Percentiles rank a stretch among this genome's conserved stretches.
phyloP scores from a whole-genome alignment of 2,329 filamentous ascomycete genomes.

The Cadophora sp. region DNA sequence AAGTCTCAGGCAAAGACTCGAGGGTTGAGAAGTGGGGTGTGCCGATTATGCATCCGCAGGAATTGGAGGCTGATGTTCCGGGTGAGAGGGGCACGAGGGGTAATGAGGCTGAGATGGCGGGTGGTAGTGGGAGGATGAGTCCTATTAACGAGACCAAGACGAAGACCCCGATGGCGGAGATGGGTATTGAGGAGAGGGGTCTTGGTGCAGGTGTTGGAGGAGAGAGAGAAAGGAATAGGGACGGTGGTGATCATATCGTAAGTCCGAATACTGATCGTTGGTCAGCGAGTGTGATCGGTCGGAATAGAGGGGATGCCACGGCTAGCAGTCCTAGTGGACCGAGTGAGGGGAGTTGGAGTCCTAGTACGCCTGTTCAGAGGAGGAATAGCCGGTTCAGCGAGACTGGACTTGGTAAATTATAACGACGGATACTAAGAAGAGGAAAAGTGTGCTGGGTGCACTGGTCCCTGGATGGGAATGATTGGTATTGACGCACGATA shows the following conservation, averaged over 20 bases:
- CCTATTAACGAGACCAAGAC: constrained; percentile 21
- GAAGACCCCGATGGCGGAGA: constrained; percentile 27
- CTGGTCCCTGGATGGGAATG: neutral
- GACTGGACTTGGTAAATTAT: constrained; percentile 8
- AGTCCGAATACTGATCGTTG: constrained; percentile 41
- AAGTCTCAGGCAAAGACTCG: constrained; percentile 32
- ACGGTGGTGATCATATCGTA: constrained; percentile 24
- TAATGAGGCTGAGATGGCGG: constrained; percentile 8
- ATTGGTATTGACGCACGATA: too few species aligned
- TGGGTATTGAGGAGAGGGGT: constrained; percentile 26
- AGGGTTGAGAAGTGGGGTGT: constrained; percentile 38
- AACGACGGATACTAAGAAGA: neutral
- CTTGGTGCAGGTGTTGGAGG: constrained; percentile 21
- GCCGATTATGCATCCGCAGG: constrained; percentile 41
- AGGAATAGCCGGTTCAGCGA: constrained; percentile 37
- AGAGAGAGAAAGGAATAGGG: neutral
- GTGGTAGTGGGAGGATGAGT: constrained; percentile 19
- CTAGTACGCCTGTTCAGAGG: constrained; percentile 27
- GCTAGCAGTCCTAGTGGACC: constrained; percentile 24
- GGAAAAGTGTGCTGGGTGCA: neutral
- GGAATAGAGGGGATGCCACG: constrained; percentile 19
- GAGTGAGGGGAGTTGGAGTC: constrained; percentile 30
- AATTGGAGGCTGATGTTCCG: constrained; percentile 34
- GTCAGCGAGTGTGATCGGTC: constrained; percentile 37
- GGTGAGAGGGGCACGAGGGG: neutral